phyloP scores from a whole-genome alignment of 768 basidiomycete species.

The Lactarius pseudohatsudake region DNA sequence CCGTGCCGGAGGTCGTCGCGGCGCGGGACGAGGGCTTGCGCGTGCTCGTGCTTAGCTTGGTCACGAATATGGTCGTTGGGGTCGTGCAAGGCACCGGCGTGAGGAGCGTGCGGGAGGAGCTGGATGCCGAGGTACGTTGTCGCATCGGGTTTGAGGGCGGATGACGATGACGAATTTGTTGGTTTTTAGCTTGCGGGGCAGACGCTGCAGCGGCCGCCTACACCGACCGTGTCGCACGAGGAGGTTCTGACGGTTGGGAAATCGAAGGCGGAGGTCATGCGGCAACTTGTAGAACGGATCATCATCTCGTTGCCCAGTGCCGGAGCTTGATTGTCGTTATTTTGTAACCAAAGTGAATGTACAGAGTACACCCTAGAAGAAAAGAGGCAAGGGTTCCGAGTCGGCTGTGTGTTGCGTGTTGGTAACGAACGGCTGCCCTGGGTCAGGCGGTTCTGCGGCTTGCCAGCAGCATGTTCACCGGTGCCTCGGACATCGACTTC shows the following conservation, averaged over 20 bases:
- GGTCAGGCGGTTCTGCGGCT: background rate
- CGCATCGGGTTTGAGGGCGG: background rate
- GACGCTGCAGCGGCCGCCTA: constrained; percentile 41
- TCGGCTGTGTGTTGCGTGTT: too few species aligned
- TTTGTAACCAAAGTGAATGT: background rate
- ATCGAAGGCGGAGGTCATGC: constrained; percentile 71
- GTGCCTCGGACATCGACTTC: constrained; percentile 10
- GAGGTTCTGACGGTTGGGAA: constrained; percentile 71
- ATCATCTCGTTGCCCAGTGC: constrained; percentile 37
- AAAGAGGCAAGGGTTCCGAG: too few species aligned
- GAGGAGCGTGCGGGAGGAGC: constrained; percentile 27
- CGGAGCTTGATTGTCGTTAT: background rate
- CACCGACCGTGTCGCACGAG: constrained; percentile 66
- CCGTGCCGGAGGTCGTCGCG: constrained; percentile 84
- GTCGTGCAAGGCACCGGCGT: constrained; percentile 59
- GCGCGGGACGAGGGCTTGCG: constrained; percentile 75
- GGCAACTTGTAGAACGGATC: constrained; percentile 63
- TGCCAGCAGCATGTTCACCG: background rate
- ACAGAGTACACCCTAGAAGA: too few species aligned
- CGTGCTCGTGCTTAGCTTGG: constrained; percentile 77
- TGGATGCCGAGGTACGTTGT: constrained; percentile 57
- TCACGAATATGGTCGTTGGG: constrained; percentile 73
- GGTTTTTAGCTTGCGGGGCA: constrained; percentile 58
- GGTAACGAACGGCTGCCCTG: too few species aligned
- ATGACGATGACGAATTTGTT: background rate